Evolutionary conservation across 2,329 filamentous ascomycete genomes (phyloP).

Genomic region (Xylaria hypoxylon): DNA sequence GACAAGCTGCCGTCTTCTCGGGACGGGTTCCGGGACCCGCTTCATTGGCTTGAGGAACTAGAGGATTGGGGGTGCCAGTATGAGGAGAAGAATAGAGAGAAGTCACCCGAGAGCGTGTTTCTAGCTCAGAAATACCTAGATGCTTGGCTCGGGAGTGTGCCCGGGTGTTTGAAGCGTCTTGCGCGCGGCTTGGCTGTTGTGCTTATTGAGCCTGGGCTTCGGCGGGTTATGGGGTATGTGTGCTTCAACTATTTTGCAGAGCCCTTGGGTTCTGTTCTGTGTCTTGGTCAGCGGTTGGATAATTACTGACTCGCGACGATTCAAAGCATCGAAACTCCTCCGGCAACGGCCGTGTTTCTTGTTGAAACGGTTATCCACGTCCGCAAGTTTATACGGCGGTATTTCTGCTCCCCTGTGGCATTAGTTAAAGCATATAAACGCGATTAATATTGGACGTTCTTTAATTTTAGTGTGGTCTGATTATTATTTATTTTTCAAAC

Average conservation of each 20-base stretch:
- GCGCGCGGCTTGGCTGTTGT: constrained; percentile 20
- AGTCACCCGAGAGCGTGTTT: constrained; percentile 17
- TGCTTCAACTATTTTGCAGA: neutral
- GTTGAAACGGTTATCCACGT: constrained; percentile 7
- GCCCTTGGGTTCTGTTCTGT: neutral
- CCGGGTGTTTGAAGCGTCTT: neutral
- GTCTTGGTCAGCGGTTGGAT: neutral
- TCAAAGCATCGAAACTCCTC: constrained; percentile 24
- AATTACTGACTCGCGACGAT: neutral
- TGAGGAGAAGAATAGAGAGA: constrained; percentile 16
- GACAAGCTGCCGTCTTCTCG: constrained; percentile 9
- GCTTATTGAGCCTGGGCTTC: constrained; percentile 25
- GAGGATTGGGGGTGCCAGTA: constrained; percentile 31
- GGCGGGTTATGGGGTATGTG: constrained; percentile 33
- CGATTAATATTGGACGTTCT: neutral
- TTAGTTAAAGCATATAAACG: constrained; percentile 1
- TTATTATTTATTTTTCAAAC: too few species aligned
- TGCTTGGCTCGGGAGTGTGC: constrained; percentile 11
- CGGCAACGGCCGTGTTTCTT: constrained; percentile 2
- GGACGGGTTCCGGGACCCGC: constrained; percentile 19
- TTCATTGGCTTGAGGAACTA: constrained; percentile 37
- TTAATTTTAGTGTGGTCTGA: too few species aligned
- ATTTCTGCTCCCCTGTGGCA: constrained; percentile 5
- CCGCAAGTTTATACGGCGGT: constrained; percentile 25
- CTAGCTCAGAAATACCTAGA: constrained; percentile 27